Evolutionary conservation across 2,329 filamentous ascomycete genomes (phyloP).

Genomic region (Magnaporthiopsis rhizophila): DNA sequence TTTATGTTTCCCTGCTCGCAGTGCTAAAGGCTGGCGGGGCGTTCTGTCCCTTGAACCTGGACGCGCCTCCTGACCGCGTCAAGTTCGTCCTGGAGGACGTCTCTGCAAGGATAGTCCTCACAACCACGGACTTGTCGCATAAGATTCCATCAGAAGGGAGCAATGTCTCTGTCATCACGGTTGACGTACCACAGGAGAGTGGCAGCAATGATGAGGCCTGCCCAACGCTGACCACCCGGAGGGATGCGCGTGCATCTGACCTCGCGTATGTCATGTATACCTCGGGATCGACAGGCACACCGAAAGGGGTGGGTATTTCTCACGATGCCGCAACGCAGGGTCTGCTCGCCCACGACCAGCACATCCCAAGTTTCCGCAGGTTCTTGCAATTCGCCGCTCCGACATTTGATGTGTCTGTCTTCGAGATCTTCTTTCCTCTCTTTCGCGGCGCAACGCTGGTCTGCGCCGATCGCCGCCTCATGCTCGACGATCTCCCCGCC

Average conservation of each 20-base stretch:
- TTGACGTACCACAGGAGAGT: conserved; percentile 18
- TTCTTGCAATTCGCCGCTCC: conserved; percentile 90
- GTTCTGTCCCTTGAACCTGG: conserved; percentile 77
- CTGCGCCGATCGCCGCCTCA: conserved; percentile 56
- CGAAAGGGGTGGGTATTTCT: conserved; percentile 79
- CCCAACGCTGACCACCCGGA: conserved; percentile 4
- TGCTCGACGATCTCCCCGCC: conserved; percentile 68
- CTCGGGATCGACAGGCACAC: conserved; percentile 79
- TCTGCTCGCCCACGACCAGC: conserved; percentile 68
- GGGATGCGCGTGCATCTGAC: conserved; percentile 21
- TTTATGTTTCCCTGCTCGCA: conserved; percentile 73
- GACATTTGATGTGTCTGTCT: conserved; percentile 90
- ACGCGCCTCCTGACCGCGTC: conserved; percentile 68
- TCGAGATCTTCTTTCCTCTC: conserved; percentile 88
- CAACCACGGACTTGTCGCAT: conserved; percentile 39
- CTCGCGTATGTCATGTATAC: conserved; percentile 92
- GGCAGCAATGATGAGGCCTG: conserved; percentile 1
- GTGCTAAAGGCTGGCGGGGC: conserved; percentile 75
- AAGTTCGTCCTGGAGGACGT: conserved; percentile 77
- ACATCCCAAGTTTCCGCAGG: conserved; percentile 67
- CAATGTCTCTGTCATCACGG: conserved; percentile 26
- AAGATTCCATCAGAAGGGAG: conserved; percentile 27
- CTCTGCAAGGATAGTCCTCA: conserved; percentile 59
- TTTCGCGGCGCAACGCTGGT: conserved; percentile 67
- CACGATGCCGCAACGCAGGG: conserved; percentile 76